Evolutionary conservation across 768 basidiomycete genomes (phyloP), one percentile per base, ranked within the genome.

Genomic region (Pisolithus albus): DNA sequence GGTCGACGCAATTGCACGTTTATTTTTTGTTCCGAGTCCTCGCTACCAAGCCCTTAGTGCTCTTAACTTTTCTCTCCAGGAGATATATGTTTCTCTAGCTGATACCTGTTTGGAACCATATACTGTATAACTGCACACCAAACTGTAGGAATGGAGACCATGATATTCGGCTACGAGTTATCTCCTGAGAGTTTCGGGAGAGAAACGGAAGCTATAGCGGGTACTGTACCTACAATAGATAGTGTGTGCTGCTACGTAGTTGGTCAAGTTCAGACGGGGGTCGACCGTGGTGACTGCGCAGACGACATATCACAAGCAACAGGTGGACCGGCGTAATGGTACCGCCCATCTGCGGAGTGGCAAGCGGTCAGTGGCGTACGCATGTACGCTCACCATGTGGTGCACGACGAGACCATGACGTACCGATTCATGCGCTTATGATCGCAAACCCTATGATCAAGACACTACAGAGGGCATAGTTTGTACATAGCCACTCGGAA

Each of bases 391-490:
- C 5, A 21, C 24, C 18, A 43, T 45, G 19, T 32, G 45, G 23
- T 28, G 34, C 11, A 34, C 30, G 13, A 21, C 30, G 28, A 30
- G 8, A 30, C 7, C 30, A 7, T 4, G 10, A 75, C 78, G 39
- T 54, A 82, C 80, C 73, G 52, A 81, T 74, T 74, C 28, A 74
- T 44, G 74, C 78, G 47, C 82, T 82, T 30, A 85, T 74, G 15
- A 68, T 53, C 1, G 69, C 79, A 54, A 86, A 84, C 4, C 79
- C 83, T 38, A 82, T 77, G 52, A 84, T n/a, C n/a, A n/a, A n/a
- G n/a, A 84, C 15, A 84, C 82, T 13, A 80, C 83, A 8, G 79
- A 78, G 10, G 21, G 83, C 83, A 53, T 83, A 83, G 65, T 86
- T 83, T 84, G 58, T 9, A 39, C 32, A 4, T 2, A 26, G 15